A percentile compares a stretch with the other conserved stretches of the same genome.
phyloP scores from a whole-genome alignment of 805 yeast genomes.

The Yarrowia phangngaensis region DNA sequence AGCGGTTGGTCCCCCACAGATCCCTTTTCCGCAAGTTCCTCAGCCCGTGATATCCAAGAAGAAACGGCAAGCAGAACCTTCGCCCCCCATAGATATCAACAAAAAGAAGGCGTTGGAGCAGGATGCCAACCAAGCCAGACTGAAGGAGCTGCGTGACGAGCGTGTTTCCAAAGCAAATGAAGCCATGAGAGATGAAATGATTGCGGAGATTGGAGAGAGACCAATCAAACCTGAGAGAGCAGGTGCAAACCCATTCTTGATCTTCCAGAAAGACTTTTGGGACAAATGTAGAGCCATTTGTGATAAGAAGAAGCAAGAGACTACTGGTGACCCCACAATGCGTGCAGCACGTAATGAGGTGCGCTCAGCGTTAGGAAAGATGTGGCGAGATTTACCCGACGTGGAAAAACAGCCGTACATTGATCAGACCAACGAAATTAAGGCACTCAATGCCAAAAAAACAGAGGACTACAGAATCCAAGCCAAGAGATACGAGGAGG shows the following conservation, averaged over 20 bases:
- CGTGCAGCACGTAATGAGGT: slow-evolving; percentile 43
- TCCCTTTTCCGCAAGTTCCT: slow-evolving; percentile 13
- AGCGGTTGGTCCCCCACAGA: not conserved
- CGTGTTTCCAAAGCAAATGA: slow-evolving; percentile 37
- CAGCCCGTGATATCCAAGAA: slow-evolving; percentile 6
- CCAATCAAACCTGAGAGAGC: slow-evolving; percentile 42
- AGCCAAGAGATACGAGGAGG: slow-evolving; percentile 40
- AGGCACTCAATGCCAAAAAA: slow-evolving; percentile 38
- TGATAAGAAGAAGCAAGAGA: slow-evolving; percentile 37
- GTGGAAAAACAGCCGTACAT: slow-evolving; percentile 41
- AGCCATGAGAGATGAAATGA: slow-evolving; percentile 39
- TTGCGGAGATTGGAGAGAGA: slow-evolving; percentile 40
- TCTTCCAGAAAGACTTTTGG: slow-evolving; percentile 45
- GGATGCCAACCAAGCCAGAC: slow-evolving; percentile 32
- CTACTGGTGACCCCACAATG: slow-evolving; percentile 36
- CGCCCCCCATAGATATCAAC: slow-evolving; percentile 15
- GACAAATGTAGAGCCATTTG: slow-evolving; percentile 41
- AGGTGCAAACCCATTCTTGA: slow-evolving; percentile 43
- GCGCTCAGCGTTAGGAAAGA: slow-evolving; percentile 41
- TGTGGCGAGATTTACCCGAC: slow-evolving; percentile 43
- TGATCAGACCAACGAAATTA: slow-evolving; percentile 38
- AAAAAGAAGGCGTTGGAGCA: slow-evolving; percentile 11
- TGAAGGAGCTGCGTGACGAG: slow-evolving; percentile 35
- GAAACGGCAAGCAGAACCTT: slow-evolving; percentile 12
- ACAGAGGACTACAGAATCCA: slow-evolving; percentile 38